Evolutionary conservation across 2,329 filamentous ascomycete species (phyloP), one percentile per base, ranked within the genome.

Genomic region (Fusarium pilosicola): DNA sequence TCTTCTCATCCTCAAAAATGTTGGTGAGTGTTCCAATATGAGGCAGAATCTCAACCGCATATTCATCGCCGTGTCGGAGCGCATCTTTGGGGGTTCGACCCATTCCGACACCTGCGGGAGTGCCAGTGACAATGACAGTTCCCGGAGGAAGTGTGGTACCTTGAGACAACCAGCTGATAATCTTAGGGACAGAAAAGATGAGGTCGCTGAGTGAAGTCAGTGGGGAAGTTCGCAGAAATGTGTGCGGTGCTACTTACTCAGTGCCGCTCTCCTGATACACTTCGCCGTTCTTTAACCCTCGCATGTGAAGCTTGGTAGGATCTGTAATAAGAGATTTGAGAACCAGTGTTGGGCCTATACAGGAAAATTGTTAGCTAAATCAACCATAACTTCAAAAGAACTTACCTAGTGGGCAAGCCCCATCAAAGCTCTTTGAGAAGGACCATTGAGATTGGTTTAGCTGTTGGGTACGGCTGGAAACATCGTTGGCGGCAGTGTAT

Each of bases 31-130:
- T 86, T 42, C 84, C 84, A 45, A 85, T 83, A 72, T 85, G 80
- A 52, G 77, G 77, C 61, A 81, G 74, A 54, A 86, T 82, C 78
- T 86, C 84, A 10, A 86, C 83, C 1, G 82, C 80, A 65, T 84
- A 85, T 74, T 85, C 82, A 78, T 94, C 92, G 5, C 91, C 90
- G 78, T 94, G 87, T 80, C 90, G 89, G 55, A 94, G 81, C 87
- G 91, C 93, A 26, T 92, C 78, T 71, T 88, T 88, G 7, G 91
- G 91, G 55, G 87, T 90, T 64, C 88, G 86, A n/a, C 91, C 91
- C 86, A 92, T 90, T 5, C 91, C 92, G 24, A 94, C 92, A 32
- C 92, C 92, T 65, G 90, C 87, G 0, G 91, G 92, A 12, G 90
- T 92, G 67, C 90, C 90, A 10, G 90, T 92, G 73, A 91, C 90